Evolutionary conservation across 495 filamentous ascomycete species (phyloP).

Genomic region (Penicillium simplicissimum): DNA sequence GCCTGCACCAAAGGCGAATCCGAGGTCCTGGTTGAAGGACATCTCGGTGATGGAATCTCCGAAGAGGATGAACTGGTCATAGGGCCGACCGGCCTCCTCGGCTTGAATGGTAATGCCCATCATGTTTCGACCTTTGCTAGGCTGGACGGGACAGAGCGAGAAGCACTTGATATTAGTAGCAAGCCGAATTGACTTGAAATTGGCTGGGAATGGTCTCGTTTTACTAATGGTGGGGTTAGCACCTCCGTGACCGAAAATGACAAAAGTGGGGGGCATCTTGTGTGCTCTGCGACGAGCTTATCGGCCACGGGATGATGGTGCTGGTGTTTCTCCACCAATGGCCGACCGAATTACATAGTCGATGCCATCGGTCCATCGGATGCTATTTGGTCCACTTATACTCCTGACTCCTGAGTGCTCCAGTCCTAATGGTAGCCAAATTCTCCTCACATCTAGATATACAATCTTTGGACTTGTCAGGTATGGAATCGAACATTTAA

Average conservation of each 20-base stretch:
- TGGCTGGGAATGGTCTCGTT: background rate
- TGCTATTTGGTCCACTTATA: background rate
- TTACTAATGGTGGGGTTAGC: slow-evolving; percentile 18
- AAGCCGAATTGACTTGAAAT: background rate
- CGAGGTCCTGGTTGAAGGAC: slow-evolving; percentile 54
- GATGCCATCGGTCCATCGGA: background rate
- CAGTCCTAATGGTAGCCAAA: background rate
- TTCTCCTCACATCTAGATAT: background rate
- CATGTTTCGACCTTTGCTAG: slow-evolving; percentile 1
- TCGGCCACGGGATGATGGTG: background rate
- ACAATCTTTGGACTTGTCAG: no score
- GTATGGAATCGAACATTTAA: no score
- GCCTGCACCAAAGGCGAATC: slow-evolving; percentile 70
- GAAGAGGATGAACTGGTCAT: slow-evolving; percentile 75
- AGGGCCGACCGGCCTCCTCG: slow-evolving; percentile 37
- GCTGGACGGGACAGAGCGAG: background rate
- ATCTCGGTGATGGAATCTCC: slow-evolving; percentile 79
- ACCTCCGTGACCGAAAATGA: slow-evolving; percentile 23
- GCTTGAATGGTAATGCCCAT: background rate
- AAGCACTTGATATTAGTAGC: background rate
- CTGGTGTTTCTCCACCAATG: slow-evolving; percentile 20
- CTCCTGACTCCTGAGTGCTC: no score
- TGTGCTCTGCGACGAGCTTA: background rate
- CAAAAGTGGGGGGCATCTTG: slow-evolving; percentile 13
- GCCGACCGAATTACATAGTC: background rate